A percentile compares a stretch with the other conserved stretches of the same genome.
These are phyloP conservation scores for Hypoxylon sp. DNA, from an alignment of 2,329 filamentous ascomycete genomes.

Conservation along the genomic window DNA sequence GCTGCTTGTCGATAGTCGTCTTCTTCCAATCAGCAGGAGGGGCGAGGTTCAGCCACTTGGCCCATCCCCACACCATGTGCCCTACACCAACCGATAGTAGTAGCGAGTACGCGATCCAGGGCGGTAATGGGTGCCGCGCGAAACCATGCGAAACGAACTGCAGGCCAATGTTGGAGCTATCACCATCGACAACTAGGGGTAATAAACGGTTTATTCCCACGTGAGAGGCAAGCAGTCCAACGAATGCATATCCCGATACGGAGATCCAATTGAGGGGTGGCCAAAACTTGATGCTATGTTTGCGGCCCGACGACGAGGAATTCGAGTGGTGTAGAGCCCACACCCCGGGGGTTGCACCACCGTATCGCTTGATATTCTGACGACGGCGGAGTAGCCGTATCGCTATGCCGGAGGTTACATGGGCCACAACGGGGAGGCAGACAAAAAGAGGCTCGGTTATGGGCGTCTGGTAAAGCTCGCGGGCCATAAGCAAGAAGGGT, in stretches of 20 bases:
- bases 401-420: constrained; percentile 82
- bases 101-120: constrained; percentile 78
- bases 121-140: constrained; percentile 70
- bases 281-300: constrained; percentile 66
- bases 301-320: constrained; percentile 51
- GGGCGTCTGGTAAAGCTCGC: constrained; percentile 91
- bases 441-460: constrained; percentile 86
- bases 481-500: constrained; percentile 88
- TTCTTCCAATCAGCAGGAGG: constrained; percentile 68
- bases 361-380: constrained; percentile 81
- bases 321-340: constrained; percentile 57
- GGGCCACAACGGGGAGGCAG: constrained; percentile 79
- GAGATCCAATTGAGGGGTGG: constrained; percentile 79
- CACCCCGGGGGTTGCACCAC: constrained; percentile 74
- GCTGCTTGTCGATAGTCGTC: constrained; percentile 66
- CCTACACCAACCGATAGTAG: constrained; percentile 78
- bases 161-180: constrained; percentile 87
- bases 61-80: constrained; percentile 88
- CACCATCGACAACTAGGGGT: constrained; percentile 83
- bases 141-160: constrained; percentile 90
- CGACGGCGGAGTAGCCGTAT: constrained; percentile 82
- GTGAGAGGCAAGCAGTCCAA: constrained; percentile 78
- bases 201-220: constrained; percentile 81
- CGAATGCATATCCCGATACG: constrained; percentile 78
- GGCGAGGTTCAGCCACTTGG: constrained; percentile 81